Conservation (phyloP, 176 grass and related monocot species). For the Otatea glauca region DNA sequence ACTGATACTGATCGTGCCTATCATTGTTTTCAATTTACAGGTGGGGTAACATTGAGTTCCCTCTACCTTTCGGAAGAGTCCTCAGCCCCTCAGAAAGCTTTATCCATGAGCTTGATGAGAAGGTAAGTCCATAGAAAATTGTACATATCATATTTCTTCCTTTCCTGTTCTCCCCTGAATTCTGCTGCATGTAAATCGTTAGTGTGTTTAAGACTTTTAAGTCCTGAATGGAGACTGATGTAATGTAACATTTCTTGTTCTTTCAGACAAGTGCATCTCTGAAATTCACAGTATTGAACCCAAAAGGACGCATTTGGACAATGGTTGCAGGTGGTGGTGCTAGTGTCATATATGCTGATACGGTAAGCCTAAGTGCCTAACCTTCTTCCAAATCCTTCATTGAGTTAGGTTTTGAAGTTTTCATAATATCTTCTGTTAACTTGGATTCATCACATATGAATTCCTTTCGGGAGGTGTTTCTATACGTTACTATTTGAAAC, state of each 20-base stretch:
- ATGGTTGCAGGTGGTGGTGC: conserved; percentile 99
- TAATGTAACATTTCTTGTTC: conserved; percentile 35
- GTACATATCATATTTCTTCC: conserved; percentile 23
- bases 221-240: neutral
- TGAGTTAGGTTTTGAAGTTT: neutral
- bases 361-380: conserved; percentile 48
- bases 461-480: neutral
- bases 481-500: no score
- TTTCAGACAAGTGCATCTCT: conserved; percentile 91
- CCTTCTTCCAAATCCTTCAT: conserved; percentile 31
- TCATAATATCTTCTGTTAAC: neutral
- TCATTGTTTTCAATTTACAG: conserved; percentile 45
- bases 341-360: conserved; percentile 96
- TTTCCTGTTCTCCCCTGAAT: neutral
- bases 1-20: neutral
- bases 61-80: conserved; percentile 94
- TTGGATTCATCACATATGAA: neutral
- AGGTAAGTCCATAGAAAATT: conserved; percentile 59
- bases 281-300: conserved; percentile 95
- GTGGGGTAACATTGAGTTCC: conserved; percentile 87
- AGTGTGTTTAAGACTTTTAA: neutral
- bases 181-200: neutral
- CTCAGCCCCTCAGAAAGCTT: conserved; percentile 86
- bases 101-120: conserved; percentile 94
- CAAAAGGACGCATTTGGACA: conserved; percentile 95